Conservation (phyloP, 1,284 basidiomycete species). For the Mycosarcoma mackinlayi region DNA sequence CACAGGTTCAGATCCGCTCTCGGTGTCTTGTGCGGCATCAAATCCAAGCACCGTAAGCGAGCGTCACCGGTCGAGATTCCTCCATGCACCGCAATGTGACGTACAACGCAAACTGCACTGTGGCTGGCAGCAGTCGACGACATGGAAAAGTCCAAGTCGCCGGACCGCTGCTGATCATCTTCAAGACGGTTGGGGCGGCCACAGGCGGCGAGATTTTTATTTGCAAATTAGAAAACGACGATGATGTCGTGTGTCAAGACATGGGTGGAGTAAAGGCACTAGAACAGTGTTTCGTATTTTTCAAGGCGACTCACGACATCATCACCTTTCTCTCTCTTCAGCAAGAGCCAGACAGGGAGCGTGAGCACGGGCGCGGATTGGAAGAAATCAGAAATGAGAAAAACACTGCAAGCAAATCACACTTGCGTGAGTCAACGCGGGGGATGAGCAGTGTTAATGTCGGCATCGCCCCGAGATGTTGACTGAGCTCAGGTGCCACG, state of each 20-base stretch:
- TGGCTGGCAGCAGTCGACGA: too few species aligned
- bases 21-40: neutral
- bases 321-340: too few species aligned
- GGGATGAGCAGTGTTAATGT: neutral
- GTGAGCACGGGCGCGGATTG: slow-evolving; percentile 9
- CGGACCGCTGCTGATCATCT: slow-evolving; percentile 5
- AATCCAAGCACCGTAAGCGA: neutral
- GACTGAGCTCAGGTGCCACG: slow-evolving; percentile 4
- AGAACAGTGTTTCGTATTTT: slow-evolving; percentile 9
- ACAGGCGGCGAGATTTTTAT: slow-evolving; percentile 11
- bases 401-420: too few species aligned
- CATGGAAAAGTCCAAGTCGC: too few species aligned
- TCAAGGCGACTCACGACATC: slow-evolving; percentile 21
- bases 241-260: slow-evolving; percentile 29
- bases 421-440: slow-evolving; percentile 47
- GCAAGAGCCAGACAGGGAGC: too few species aligned
- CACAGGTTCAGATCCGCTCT: neutral
- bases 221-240: neutral
- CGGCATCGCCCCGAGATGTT: slow-evolving; percentile 17
- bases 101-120: too few species aligned
- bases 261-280: slow-evolving; percentile 20
- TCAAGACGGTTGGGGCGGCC: too few species aligned
- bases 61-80: slow-evolving; percentile 1
- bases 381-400: slow-evolving; percentile 7
- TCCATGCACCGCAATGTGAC: too few species aligned